Base-by-base conservation (phyloP, 345 rosid genomes). In the Populus tremula region DNA sequence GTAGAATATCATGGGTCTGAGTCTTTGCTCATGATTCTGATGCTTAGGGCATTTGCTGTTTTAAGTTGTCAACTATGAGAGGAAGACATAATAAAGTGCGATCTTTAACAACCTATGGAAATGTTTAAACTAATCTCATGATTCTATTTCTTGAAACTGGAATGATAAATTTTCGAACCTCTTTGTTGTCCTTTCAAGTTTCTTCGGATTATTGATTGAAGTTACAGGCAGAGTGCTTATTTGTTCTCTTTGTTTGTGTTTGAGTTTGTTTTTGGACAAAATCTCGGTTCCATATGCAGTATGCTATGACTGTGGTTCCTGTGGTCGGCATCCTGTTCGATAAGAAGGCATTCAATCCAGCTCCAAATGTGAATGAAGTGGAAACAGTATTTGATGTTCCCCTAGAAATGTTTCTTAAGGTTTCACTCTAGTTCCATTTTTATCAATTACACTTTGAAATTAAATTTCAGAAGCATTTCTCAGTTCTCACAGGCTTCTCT, bases 341-440 rank as follows among this genome's bases (percentile, higher is more conserved):
- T 67, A 84, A 79, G 81, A 75, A 84, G n/a, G 83, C 87, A 13
- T 91, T 83, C 85, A 70, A 45, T 67, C 94, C 94, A 21, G 25
- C 69, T 29, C 87, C 67, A 16, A 84, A 80, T 84, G 78, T 89
- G 69, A 80, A 79, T 41, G 93, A 91, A 85, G 93, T 90, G 6
- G 90, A 93, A 85, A 87, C 84, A 6, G 83, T 93, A 72, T 90
- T 91, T 23, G 91, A 93, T 81, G 90, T 78, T 35, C 93, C 96
- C 0, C 78, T 91, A 23, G 93, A 90, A 70, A 93, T 93, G 95
- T 93, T 93, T 81, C 87, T 93, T 36, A 87, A 90, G 95, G 94
- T 88, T 72, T 17, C 54, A 18, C 29, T 45, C 62, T 11, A 9
- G 35, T 41, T 63, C 41, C 18, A 27, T 45, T 65, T 63, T 3